Percentiles rank a stretch among this genome's conserved stretches.
phyloP scores from a whole-genome alignment of 768 basidiomycete genomes.

The Terana coerulea region DNA sequence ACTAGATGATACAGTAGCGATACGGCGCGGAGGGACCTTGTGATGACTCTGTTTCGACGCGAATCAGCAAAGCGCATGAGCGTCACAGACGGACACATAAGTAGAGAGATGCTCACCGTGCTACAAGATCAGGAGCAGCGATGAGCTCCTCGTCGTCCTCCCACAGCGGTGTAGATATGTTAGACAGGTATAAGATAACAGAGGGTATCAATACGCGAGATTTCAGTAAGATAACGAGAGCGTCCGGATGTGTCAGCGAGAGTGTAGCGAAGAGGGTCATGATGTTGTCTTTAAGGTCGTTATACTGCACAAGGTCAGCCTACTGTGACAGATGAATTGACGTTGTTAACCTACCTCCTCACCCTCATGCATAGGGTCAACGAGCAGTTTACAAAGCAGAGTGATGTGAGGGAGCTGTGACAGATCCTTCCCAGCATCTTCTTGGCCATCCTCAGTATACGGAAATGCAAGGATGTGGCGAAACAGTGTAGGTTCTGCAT shows the following conservation, averaged over 20 bases:
- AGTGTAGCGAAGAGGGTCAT: slow-evolving; percentile 40
- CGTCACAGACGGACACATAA: not conserved
- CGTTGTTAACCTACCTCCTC: not conserved
- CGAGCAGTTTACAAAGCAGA: too few species aligned
- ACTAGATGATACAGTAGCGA: slow-evolving; percentile 64
- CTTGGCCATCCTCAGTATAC: slow-evolving; percentile 4
- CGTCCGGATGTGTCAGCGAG: slow-evolving; percentile 35
- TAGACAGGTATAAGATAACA: slow-evolving; percentile 50
- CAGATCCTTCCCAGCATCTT: slow-evolving; percentile 10
- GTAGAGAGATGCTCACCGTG: not conserved
- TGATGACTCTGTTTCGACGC: slow-evolving; percentile 40
- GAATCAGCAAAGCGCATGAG: not conserved
- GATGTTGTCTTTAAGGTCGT: slow-evolving; percentile 33
- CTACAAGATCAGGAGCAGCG: slow-evolving; percentile 25
- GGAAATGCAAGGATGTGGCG: slow-evolving; percentile 14
- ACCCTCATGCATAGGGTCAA: too few species aligned
- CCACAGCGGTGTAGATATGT: slow-evolving; percentile 58
- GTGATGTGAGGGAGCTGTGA: slow-evolving; percentile 24
- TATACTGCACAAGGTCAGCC: slow-evolving; percentile 32
- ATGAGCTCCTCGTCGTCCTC: slow-evolving; percentile 52
- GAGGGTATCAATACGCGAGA: slow-evolving; percentile 63
- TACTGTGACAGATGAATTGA: too few species aligned
- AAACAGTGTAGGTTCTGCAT: slow-evolving; percentile 17
- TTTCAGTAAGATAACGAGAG: slow-evolving; percentile 34
- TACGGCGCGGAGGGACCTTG: slow-evolving; percentile 47